A percentile compares a stretch with the other conserved stretches of the same genome.
These are phyloP conservation scores for Cercis canadensis DNA, from an alignment of 306 rosid species.

Conservation along the genomic window DNA sequence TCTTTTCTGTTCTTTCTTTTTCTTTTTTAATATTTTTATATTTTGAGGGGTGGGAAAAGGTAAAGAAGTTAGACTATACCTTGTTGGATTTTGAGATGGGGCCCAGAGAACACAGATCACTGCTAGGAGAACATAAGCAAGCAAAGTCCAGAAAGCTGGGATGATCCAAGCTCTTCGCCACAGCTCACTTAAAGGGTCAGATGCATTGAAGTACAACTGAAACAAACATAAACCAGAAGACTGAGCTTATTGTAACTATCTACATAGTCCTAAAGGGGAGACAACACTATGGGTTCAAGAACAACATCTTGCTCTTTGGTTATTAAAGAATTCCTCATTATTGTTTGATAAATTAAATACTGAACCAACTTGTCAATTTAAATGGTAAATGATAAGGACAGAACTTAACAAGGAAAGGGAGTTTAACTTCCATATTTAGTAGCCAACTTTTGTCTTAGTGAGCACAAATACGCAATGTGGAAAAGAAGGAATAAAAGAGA, in stretches of 20 bases:
- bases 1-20: not conserved
- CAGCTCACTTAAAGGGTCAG: conserved; percentile 71
- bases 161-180: conserved; percentile 82
- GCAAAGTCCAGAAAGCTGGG: conserved; percentile 77
- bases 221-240: conserved; percentile 35
- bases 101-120: conserved; percentile 79
- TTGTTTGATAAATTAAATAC: conserved; percentile 18
- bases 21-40: not conserved
- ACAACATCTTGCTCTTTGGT: conserved; percentile 11
- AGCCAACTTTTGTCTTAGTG: conserved; percentile 1
- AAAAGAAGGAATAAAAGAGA: not conserved
- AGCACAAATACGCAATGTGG: conserved; percentile 1
- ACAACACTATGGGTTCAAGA: not conserved
- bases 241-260: conserved; percentile 4
- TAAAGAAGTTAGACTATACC: conserved; percentile 45
- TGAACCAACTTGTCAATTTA: conserved; percentile 5
- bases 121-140: conserved; percentile 59
- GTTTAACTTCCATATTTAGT: not conserved
- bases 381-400: conserved; percentile 3
- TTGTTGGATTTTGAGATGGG: conserved; percentile 76
- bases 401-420: not conserved
- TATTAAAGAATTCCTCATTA: conserved; percentile 17
- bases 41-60: not conserved
- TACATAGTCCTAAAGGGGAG: not conserved
- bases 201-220: conserved; percentile 82